Percentiles rank a stretch among this genome's conserved stretches.
These are phyloP conservation scores for Auricularia sp. DNA, from an alignment of 768 basidiomycete genomes.

Conservation along the genomic window DNA sequence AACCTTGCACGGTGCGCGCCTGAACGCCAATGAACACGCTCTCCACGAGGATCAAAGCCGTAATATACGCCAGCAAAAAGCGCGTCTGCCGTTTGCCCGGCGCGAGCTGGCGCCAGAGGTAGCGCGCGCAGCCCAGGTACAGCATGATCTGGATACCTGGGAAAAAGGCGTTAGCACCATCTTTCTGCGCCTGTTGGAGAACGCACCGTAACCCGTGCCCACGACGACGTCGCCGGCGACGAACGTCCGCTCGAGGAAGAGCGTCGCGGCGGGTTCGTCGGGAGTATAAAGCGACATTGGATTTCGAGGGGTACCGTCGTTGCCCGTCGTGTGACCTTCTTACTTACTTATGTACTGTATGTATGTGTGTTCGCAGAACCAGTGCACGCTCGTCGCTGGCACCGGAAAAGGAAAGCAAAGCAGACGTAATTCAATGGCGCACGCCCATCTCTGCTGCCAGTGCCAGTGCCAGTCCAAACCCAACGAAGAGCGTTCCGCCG, in stretches of 20 bases:
- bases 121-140: slow-evolving; percentile 25
- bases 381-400: no score
- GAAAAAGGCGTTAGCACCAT: no score
- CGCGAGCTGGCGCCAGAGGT: slow-evolving; percentile 28
- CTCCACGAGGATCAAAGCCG: slow-evolving; percentile 27
- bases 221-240: slow-evolving; percentile 31
- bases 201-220: slow-evolving; percentile 31
- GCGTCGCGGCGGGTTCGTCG: slow-evolving; percentile 22
- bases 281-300: slow-evolving; percentile 16
- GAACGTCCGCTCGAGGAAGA: slow-evolving; percentile 30
- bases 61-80: slow-evolving; percentile 30
- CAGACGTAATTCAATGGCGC: no score
- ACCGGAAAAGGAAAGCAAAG: no score
- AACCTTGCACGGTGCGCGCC: slow-evolving; percentile 20
- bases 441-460: no score
- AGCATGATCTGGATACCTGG: slow-evolving; percentile 27
- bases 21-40: slow-evolving; percentile 30
- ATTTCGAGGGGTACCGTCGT: no score
- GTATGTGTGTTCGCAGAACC: no score
- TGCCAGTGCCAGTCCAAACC: no score
- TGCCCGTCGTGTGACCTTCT: no score
- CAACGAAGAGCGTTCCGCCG: no score
- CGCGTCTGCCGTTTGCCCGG: slow-evolving; percentile 16
- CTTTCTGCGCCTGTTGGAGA: no score
- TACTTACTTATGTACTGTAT: no score